phyloP scores from a whole-genome alignment of 2,329 filamentous ascomycete species.

The Alternaria tenuissima region DNA sequence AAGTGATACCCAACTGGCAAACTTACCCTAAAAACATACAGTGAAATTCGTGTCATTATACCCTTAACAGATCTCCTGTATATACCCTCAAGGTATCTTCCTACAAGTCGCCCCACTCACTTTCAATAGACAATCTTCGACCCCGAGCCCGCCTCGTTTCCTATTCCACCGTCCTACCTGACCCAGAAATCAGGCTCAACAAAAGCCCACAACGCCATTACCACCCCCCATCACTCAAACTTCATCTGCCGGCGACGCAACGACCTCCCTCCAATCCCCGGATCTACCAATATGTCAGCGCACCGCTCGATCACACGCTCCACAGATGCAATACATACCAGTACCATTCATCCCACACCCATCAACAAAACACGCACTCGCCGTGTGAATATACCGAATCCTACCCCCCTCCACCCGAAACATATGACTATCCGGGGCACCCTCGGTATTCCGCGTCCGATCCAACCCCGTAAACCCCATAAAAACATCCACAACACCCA shows the following conservation, averaged over 20 bases:
- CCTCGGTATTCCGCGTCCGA: conserved; percentile 28
- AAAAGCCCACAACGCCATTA: too few relatives aligned
- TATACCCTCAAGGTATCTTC: too few relatives aligned
- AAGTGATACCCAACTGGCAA: too few relatives aligned
- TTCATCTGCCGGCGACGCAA: not conserved
- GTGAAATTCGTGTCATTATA: too few relatives aligned
- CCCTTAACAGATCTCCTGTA: too few relatives aligned
- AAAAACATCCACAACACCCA: conserved; percentile 35
- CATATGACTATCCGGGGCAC: conserved; percentile 37
- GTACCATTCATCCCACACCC: conserved; percentile 35
- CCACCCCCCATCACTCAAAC: not conserved
- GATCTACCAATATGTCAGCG: not conserved
- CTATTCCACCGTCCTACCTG: too few relatives aligned
- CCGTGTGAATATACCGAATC: conserved; percentile 37
- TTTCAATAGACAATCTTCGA: too few relatives aligned
- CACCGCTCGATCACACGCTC: too few relatives aligned
- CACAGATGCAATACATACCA: not conserved
- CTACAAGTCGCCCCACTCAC: fast-evolving
- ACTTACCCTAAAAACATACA: too few relatives aligned
- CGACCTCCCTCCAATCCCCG: not conserved
- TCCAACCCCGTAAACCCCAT: conserved; percentile 36
- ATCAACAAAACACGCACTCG: conserved; percentile 31
- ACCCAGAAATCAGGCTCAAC: too few relatives aligned
- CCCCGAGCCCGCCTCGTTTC: too few relatives aligned
- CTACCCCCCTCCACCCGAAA: conserved; percentile 33